Evolutionary conservation across 2,329 filamentous ascomycete genomes (phyloP).

Genomic region (Didymosphaeria variabile): DNA sequence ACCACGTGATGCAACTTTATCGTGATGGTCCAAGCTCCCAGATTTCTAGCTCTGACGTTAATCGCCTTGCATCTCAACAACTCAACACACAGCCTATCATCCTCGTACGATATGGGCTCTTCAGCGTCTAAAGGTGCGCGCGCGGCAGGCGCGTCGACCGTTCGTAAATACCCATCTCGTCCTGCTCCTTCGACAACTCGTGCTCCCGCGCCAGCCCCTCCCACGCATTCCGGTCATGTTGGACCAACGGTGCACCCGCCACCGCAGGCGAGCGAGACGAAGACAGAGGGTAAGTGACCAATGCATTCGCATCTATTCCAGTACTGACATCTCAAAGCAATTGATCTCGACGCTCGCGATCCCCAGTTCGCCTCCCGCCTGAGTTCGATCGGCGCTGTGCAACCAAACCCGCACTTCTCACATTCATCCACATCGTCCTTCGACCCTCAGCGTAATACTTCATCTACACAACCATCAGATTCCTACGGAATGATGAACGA

Average conservation of each 20-base stretch:
- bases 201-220: constrained; percentile 39
- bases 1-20: constrained; percentile 10
- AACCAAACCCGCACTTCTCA: constrained; percentile 65
- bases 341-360: constrained; percentile 69
- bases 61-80: constrained; percentile 35
- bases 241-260: constrained; percentile 55
- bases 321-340: constrained; percentile 50
- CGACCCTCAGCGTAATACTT: constrained; percentile 43
- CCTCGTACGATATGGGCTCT: constrained; percentile 60
- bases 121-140: constrained; percentile 65
- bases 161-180: constrained; percentile 65
- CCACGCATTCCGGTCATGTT: constrained; percentile 37
- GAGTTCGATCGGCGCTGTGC: constrained; percentile 68
- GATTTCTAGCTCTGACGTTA: constrained; percentile 32
- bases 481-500: constrained; percentile 37
- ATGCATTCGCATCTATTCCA: not conserved
- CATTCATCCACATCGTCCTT: constrained; percentile 61
- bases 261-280: constrained; percentile 48
- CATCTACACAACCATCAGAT: constrained; percentile 36
- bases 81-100: constrained; percentile 21
- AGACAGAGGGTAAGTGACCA: constrained; percentile 48
- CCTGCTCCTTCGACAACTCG: constrained; percentile 46
- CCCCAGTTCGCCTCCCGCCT: constrained; percentile 82
- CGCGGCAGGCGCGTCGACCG: constrained; percentile 59
- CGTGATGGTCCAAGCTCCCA: constrained; percentile 22